Conservation (phyloP, 306 rosid genomes). For the Styphnolobium japonicum region DNA sequence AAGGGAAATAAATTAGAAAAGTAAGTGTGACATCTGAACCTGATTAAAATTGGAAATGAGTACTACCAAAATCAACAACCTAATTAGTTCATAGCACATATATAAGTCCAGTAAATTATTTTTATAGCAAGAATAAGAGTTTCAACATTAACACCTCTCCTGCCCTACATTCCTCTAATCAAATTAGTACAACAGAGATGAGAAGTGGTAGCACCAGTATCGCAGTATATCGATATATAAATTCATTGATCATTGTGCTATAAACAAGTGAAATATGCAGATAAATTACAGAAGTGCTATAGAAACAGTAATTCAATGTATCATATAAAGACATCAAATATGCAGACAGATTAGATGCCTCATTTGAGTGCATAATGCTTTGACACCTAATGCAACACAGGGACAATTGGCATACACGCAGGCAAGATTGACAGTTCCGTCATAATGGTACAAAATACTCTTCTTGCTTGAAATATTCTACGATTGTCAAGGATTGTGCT, state of each 20-base stretch:
- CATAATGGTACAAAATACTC: neutral
- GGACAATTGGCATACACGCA: neutral
- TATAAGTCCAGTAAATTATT: slow-evolving; percentile 10
- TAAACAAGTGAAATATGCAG: slow-evolving; percentile 2
- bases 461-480: neutral
- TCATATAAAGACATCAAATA: neutral
- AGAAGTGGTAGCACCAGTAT: neutral
- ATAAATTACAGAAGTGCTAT: neutral
- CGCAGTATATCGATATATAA: neutral
- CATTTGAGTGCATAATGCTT: neutral
- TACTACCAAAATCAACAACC: slow-evolving; percentile 4
- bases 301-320: neutral
- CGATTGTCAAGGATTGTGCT: neutral
- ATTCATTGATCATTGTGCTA: neutral
- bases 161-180: neutral
- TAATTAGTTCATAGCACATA: neutral
- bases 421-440: neutral
- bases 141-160: slow-evolving; percentile 19
- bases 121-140: slow-evolving; percentile 7
- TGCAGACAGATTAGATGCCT: neutral
- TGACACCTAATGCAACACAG: neutral
- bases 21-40: neutral
- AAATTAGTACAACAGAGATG: neutral
- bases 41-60: neutral
- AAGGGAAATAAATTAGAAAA: slow-evolving; percentile 7